These are phyloP conservation scores for Leishmania tropica DNA, from an alignment of 208 protist genomes.

Conservation along the genomic window DNA sequence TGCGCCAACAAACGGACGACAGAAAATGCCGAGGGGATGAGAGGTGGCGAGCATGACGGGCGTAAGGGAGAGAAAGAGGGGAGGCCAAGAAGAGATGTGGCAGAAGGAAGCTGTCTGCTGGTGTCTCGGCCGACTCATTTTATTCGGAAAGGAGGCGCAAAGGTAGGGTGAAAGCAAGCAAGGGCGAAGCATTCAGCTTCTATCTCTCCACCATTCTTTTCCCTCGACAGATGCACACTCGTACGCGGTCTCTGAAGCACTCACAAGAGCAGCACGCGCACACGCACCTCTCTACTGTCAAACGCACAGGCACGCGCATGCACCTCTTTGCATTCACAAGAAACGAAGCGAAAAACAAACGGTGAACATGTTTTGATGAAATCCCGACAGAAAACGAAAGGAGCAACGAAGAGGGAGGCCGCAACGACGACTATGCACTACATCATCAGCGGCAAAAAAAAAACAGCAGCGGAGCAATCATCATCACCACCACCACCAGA, in stretches of 20 bases:
- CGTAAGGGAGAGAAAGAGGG: conserved; percentile 1
- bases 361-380: neutral
- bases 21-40: neutral
- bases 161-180: neutral
- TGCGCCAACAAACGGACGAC: neutral
- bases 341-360: neutral
- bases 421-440: neutral
- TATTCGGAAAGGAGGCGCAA: neutral
- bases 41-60: neutral
- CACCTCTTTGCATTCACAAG: neutral
- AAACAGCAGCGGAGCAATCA: neutral
- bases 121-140: conserved; percentile 1
- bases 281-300: neutral
- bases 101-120: neutral
- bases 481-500: neutral
- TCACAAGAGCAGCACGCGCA: neutral
- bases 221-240: neutral
- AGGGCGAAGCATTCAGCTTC: neutral
- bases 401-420: neutral
- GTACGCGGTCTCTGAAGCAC: neutral
- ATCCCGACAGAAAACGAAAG: neutral
- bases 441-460: neutral
- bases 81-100: conserved; percentile 1
- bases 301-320: neutral
- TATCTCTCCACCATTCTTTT: neutral